These are phyloP conservation scores for Akanthomyces uredinophilus DNA, from an alignment of 2,329 filamentous ascomycete species.

Conservation along the genomic window DNA sequence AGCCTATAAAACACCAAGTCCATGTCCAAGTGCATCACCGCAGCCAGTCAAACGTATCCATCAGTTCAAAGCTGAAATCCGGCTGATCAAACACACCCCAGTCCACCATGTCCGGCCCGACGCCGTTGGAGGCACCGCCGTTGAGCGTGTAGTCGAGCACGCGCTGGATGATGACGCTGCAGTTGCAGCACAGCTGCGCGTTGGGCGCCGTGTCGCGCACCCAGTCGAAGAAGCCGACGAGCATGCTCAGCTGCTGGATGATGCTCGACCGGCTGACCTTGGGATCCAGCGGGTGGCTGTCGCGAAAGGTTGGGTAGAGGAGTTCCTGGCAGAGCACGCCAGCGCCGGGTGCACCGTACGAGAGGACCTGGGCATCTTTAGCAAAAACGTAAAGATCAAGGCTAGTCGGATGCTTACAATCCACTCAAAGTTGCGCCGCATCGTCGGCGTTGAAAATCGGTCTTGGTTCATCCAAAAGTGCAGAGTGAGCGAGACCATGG, in stretches of 20 bases:
- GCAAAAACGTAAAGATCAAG: neutral
- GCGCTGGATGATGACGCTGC: conserved; percentile 43
- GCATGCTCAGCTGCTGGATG: conserved; percentile 46
- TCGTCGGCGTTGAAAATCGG: conserved; percentile 28
- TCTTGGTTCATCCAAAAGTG: conserved; percentile 47
- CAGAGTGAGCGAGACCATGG: conserved; percentile 42
- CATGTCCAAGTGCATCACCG: conserved; percentile 3
- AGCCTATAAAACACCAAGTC: neutral
- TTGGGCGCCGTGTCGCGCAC: conserved; percentile 44
- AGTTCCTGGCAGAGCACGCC: conserved; percentile 48
- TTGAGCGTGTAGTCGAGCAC: conserved; percentile 47
- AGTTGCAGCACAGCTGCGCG: conserved; percentile 41
- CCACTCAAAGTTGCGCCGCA: conserved; percentile 44
- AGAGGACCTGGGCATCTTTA: conserved; percentile 35
- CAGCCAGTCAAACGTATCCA: conserved; percentile 39
- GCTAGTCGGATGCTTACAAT: conserved; percentile 30
- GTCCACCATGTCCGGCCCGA: conserved; percentile 32
- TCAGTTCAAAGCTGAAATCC: conserved; percentile 37
- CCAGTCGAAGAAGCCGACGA: conserved; percentile 49
- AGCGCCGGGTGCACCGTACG: conserved; percentile 43
- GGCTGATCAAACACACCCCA: conserved; percentile 16
- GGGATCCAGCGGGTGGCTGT: conserved; percentile 27
- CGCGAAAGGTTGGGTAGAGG: conserved; percentile 31
- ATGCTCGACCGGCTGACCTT: conserved; percentile 42
- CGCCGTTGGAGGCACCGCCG: conserved; percentile 19